These are phyloP conservation scores for Hortiboletus campestris DNA, from an alignment of 768 basidiomycete species.

Conservation along the genomic window DNA sequence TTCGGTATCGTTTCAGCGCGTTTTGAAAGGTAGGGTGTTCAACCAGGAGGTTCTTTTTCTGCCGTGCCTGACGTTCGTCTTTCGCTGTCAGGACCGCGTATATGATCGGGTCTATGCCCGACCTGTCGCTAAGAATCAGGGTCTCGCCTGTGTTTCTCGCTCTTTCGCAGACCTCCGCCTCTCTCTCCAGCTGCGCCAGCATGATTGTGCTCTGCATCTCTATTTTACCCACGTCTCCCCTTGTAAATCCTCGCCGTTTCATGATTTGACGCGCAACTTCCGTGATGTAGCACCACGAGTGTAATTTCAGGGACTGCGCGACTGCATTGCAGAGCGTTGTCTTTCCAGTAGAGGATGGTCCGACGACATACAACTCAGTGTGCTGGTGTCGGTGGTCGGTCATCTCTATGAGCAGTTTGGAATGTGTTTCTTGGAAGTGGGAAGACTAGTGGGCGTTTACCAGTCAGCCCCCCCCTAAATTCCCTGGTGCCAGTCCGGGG, in stretches of 20 bases:
- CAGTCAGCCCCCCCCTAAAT: slow-evolving; percentile 10
- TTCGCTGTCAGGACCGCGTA: slow-evolving; percentile 53
- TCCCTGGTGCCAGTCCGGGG: slow-evolving; percentile 1
- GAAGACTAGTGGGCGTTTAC: slow-evolving; percentile 11
- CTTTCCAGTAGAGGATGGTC: slow-evolving; percentile 68
- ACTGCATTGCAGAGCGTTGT: slow-evolving; percentile 62
- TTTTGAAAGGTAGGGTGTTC: slow-evolving; percentile 39
- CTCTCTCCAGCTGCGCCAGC: slow-evolving; percentile 50
- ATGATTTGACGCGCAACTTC: slow-evolving; percentile 66
- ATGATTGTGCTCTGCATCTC: slow-evolving; percentile 67
- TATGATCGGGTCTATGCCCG: slow-evolving; percentile 61
- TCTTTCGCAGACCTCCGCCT: slow-evolving; percentile 29
- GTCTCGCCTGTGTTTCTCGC: slow-evolving; percentile 13
- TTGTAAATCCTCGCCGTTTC: slow-evolving; percentile 49
- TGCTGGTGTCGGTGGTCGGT: slow-evolving; percentile 8
- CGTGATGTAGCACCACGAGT: slow-evolving; percentile 42
- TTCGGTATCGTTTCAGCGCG: slow-evolving; percentile 43
- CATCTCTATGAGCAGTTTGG: slow-evolving; percentile 15
- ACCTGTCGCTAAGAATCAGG: slow-evolving; percentile 58
- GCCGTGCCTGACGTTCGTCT: slow-evolving; percentile 35
- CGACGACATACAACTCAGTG: slow-evolving; percentile 44
- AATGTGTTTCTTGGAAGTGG: slow-evolving; percentile 11
- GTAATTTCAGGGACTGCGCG: slow-evolving; percentile 40
- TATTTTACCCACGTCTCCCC: slow-evolving; percentile 45
- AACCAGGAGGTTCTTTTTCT: slow-evolving; percentile 37